phyloP scores from a whole-genome alignment of 148 eudicot species.

The Chenopodium quinoa region DNA sequence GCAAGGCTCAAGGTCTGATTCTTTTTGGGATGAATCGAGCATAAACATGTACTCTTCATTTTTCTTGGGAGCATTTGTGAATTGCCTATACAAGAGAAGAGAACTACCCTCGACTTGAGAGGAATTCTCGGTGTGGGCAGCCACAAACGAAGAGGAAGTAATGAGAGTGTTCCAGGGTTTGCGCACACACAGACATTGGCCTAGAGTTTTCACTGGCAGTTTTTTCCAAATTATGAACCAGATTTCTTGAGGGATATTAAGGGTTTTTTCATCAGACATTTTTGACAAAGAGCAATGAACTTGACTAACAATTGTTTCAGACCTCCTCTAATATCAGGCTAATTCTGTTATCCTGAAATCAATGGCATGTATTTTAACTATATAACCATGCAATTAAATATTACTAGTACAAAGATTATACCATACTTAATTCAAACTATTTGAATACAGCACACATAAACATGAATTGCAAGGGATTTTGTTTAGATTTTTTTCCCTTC shows the following conservation, averaged over 20 bases:
- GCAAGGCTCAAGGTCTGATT: not conserved
- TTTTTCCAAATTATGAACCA: slow-evolving; percentile 11
- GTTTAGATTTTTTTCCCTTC: too few relatives aligned
- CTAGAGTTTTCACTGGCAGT: slow-evolving; percentile 19
- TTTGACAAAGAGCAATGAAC: too few relatives aligned
- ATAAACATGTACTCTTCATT: slow-evolving; percentile 6
- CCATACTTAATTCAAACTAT: too few relatives aligned
- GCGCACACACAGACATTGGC: slow-evolving; percentile 11
- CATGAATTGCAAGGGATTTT: too few relatives aligned
- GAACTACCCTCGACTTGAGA: not conserved
- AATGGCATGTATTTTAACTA: too few relatives aligned
- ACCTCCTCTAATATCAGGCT: too few relatives aligned
- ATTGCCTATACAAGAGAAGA: slow-evolving; percentile 16
- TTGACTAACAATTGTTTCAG: too few relatives aligned
- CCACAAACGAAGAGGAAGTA: slow-evolving; percentile 19
- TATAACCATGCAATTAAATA: too few relatives aligned
- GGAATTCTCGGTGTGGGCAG: slow-evolving; percentile 7
- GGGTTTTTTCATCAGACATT: not conserved
- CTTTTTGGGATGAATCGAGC: not conserved
- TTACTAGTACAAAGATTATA: too few relatives aligned
- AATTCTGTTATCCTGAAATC: too few relatives aligned
- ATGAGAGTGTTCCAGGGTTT: slow-evolving; percentile 21
- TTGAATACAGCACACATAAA: too few relatives aligned
- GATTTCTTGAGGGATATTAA: not conserved
- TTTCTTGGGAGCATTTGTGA: slow-evolving; percentile 3